Base-by-base conservation (phyloP, 139 green algal genomes). In the Bryopsis sp. region DNA sequence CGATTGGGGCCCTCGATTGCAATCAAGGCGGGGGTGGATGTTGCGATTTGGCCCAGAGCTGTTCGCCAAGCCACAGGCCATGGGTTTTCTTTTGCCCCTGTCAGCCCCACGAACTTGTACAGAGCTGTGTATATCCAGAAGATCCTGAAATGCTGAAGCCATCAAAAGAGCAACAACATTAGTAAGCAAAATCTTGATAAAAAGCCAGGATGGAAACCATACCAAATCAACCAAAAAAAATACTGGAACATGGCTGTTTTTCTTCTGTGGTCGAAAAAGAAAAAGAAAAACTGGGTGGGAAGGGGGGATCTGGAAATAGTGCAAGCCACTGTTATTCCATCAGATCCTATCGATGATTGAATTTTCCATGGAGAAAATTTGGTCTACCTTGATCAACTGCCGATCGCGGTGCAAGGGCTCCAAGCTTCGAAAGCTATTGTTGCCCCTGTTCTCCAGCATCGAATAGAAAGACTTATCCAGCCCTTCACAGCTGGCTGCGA, bases 401-500 rank as follows among this genome's bases (percentile, higher is more conserved):
- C n/a, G n/a, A n/a, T n/a, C n/a, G n/a, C n/a, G n/a, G n/a, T 65
- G 32, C 6, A 11, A 61, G 8, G 8, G 8, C 8, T 11, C 33
- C 15, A 65, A 24, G 19, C 43, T 5, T 26, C 43, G 58, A 33
- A 65, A 26, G 31, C 58, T 65, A 11, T 50, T 50, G 31, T 7
- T 22, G 6, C 4, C 43, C 15, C 43, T 8, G 28, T 33, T 46
- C 15, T 7, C 6, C 19, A 65, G 39, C 58, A 65, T 65, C 8
- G 32, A n/a, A 39, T 31, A 33, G 32, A 65, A 26, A 3, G 58
- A 19, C 39, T 60, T 28, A 34, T 65, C 66, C 61, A 79, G 54
- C 29, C 39, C 46, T 4, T 79, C 65, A 7, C 38, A 76, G 6
- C 60, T 74, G 6, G 74, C 77, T 2, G 81, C 84, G 15, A 88